phyloP scores from a whole-genome alignment of 2,329 filamentous ascomycete species.

The Colletotrichum sp. region DNA sequence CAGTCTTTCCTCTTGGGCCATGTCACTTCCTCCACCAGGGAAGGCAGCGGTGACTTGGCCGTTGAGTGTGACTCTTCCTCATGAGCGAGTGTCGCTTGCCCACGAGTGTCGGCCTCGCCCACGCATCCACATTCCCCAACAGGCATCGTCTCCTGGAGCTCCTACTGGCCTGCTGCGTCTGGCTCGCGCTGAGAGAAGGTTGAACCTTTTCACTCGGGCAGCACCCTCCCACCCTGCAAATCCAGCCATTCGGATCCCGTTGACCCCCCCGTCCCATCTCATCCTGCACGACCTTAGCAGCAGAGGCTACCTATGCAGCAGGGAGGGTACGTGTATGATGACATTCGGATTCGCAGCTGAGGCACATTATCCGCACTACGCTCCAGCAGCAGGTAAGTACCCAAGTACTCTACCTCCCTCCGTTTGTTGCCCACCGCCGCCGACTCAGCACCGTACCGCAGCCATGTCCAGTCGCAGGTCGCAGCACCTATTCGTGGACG shows the following conservation, averaged over 20 bases:
- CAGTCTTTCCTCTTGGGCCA: not conserved
- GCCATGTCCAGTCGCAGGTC: not conserved
- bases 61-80: not conserved
- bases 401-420: not conserved
- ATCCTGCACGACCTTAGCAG: not conserved
- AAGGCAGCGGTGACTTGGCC: constrained; percentile 1
- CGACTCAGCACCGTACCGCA: not conserved
- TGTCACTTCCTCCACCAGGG: not conserved
- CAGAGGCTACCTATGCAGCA: not conserved
- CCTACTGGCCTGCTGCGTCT: not conserved
- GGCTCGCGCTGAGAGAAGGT: not conserved
- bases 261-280: not conserved
- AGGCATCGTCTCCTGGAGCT: not conserved
- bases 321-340: not conserved
- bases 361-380: not conserved
- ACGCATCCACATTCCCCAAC: constrained; percentile 21
- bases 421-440: not conserved
- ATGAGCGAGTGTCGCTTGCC: not conserved
- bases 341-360: not conserved
- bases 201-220: not conserved
- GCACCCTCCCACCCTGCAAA: not conserved
- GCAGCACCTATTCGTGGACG: not conserved
- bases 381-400: not conserved
- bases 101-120: not conserved
- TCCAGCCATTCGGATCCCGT: constrained; percentile 3